Evolutionary conservation across 345 rosid species (phyloP).

Genomic region (Eutrema yunnanense): DNA sequence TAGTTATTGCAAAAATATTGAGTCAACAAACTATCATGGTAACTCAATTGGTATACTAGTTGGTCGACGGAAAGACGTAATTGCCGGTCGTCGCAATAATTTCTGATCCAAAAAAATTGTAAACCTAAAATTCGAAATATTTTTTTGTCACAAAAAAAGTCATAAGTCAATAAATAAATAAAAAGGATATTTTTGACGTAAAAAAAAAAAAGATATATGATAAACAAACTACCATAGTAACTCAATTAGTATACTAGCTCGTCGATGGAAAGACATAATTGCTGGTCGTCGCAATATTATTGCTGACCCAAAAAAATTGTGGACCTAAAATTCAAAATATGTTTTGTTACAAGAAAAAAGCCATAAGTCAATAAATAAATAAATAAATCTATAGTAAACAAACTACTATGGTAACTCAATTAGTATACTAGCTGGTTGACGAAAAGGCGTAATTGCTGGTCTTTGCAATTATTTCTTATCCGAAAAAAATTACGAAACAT

Average conservation of each 20-base stretch:
- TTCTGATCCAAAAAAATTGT: neutral
- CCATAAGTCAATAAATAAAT: too few relatives aligned
- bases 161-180: too few relatives aligned
- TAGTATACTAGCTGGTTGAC: neutral
- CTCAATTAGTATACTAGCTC: neutral
- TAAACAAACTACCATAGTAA: neutral
- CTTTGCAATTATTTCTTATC: neutral
- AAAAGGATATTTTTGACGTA: too few relatives aligned
- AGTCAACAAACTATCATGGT: neutral
- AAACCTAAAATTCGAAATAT: neutral
- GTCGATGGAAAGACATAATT: too few relatives aligned
- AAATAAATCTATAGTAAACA: neutral
- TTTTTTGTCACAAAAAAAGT: neutral
- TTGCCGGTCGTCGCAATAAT: neutral
- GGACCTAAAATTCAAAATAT: neutral
- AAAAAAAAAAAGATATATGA: too few relatives aligned
- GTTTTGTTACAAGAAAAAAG: neutral
- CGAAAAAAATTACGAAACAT: neutral
- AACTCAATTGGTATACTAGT: neutral
- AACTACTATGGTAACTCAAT: neutral
- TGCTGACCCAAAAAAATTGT: neutral
- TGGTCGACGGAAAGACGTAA: too few relatives aligned
- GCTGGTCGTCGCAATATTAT: neutral
- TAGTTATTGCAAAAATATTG: neutral
- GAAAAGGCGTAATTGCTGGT: neutral